Percentiles rank a stretch among this genome's conserved stretches.
Conservation (phyloP, 2,329 filamentous ascomycete species). For the Hymenoscyphus repandus region DNA sequence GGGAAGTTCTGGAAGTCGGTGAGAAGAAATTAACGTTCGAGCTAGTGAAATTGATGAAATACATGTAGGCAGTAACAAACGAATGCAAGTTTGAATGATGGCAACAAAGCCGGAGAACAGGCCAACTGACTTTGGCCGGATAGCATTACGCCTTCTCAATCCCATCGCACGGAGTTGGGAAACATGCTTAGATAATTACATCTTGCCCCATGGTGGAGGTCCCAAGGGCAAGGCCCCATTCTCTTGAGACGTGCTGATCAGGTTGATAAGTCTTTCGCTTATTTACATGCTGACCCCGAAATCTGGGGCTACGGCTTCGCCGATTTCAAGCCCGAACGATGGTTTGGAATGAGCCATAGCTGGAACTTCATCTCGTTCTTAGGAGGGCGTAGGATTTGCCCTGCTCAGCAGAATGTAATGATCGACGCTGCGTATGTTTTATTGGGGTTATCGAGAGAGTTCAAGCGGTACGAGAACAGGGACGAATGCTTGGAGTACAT, state of each 20-base stretch:
- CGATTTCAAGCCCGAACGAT: constrained; percentile 3
- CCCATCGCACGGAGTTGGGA: not conserved
- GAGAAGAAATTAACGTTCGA: constrained; percentile 38
- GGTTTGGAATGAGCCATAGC: not conserved
- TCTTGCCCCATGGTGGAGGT: constrained; percentile 7
- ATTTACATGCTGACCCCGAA: not conserved
- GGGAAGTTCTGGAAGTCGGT: constrained; percentile 36
- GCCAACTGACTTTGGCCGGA: no score
- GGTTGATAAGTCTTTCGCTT: constrained; percentile 1
- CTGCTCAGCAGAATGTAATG: constrained; percentile 2
- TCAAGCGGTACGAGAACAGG: not conserved
- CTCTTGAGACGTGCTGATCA: constrained; percentile 1
- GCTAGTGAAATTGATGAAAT: constrained; percentile 45
- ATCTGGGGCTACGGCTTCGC: not conserved
- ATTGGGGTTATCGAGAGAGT: not conserved
- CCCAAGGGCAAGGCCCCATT: not conserved
- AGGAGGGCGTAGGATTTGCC: constrained; percentile 4
- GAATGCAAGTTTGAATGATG: constrained; percentile 37
- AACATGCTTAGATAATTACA: not conserved
- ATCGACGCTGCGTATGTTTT: constrained; percentile 5
- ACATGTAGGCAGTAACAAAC: constrained; percentile 50
- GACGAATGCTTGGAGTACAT: constrained; percentile 2
- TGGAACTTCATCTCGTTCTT: constrained; percentile 7
- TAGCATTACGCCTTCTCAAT: not conserved
- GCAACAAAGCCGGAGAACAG: no score